These are phyloP conservation scores for Daldinia sp. DNA, from an alignment of 2,329 filamentous ascomycete species.

Conservation along the genomic window DNA sequence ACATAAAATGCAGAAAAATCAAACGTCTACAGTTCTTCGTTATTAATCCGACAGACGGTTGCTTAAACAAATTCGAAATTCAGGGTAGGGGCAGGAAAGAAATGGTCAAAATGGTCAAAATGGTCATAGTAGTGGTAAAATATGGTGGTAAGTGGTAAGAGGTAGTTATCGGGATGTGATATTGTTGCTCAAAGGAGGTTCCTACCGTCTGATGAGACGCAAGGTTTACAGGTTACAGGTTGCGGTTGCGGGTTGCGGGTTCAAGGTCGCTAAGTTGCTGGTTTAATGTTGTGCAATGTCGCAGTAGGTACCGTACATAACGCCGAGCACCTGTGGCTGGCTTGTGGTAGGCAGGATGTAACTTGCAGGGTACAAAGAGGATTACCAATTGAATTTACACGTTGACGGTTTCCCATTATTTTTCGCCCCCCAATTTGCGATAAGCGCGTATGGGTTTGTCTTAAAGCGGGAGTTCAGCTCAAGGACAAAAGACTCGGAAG, in stretches of 20 bases:
- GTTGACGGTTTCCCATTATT: slow-evolving; percentile 10
- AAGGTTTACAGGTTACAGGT: slow-evolving; percentile 18
- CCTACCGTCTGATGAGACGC: slow-evolving; percentile 33
- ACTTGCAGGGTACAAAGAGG: slow-evolving; percentile 26
- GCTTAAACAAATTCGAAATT: slow-evolving; percentile 2
- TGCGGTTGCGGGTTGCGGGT: slow-evolving; percentile 15
- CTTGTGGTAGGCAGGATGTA: slow-evolving; percentile 19
- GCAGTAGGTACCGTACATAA: slow-evolving; percentile 28
- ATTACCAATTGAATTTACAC: slow-evolving; percentile 7
- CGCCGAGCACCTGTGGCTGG: slow-evolving; percentile 10
- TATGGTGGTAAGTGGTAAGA: neutral
- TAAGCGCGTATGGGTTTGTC: slow-evolving; percentile 28
- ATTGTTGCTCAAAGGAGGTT: slow-evolving; percentile 37
- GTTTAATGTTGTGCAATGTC: slow-evolving; percentile 21
- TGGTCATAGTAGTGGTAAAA: neutral
- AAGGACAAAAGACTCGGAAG: neutral
- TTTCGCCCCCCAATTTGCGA: slow-evolving; percentile 27
- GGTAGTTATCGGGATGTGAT: slow-evolving; percentile 27
- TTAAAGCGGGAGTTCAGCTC: slow-evolving; percentile 27
- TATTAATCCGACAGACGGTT: slow-evolving; percentile 1
- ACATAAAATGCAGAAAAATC: slow-evolving; percentile 32
- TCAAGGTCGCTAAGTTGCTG: slow-evolving; percentile 7
- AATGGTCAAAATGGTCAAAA: slow-evolving; percentile 3
- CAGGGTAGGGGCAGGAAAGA: slow-evolving; percentile 3
- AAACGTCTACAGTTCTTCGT: slow-evolving; percentile 15